phyloP scores from a whole-genome alignment of 441 rosid genomes.

The Adansonia grandidieri region DNA sequence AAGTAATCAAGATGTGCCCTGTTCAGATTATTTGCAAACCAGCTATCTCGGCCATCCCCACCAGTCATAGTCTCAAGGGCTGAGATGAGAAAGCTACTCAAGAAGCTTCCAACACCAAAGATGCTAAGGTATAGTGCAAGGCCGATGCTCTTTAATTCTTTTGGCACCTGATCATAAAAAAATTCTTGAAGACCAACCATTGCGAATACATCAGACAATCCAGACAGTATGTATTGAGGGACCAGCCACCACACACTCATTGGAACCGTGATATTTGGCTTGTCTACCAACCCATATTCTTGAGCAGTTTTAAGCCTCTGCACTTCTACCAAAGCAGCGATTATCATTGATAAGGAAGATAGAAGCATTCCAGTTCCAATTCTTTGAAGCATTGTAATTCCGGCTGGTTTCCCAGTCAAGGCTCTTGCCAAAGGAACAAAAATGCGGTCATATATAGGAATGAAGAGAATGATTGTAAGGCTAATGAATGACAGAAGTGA shows the following conservation, averaged over 20 bases:
- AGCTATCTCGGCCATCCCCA: conserved; percentile 48
- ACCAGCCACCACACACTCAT: conserved; percentile 77
- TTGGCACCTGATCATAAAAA: conserved; percentile 70
- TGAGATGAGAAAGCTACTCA: conserved; percentile 67
- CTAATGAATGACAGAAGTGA: conserved; percentile 59
- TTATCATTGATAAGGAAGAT: conserved; percentile 51
- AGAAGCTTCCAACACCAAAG: conserved; percentile 43
- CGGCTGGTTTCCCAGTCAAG: conserved; percentile 53
- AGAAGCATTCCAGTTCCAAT: conserved; percentile 61
- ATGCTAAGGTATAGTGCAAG: conserved; percentile 40
- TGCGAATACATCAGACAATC: conserved; percentile 55
- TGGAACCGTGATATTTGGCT: conserved; percentile 56
- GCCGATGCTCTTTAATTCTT: conserved; percentile 61
- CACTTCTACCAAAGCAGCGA: conserved; percentile 41
- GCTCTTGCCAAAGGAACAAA: conserved; percentile 61
- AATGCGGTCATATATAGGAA: conserved; percentile 64
- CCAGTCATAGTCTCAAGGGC: conserved; percentile 49
- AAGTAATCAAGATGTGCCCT: conserved; percentile 66
- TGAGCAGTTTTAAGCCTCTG: conserved; percentile 56
- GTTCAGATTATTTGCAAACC: conserved; percentile 66
- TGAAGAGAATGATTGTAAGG: conserved; percentile 46
- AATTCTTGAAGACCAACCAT: conserved; percentile 77
- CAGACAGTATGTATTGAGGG: conserved; percentile 61
- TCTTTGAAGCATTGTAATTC: conserved; percentile 74
- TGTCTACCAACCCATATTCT: conserved; percentile 46